Evolutionary conservation across 164 flowering plant species (phyloP).

Genomic region (Sextonia rubra): DNA sequence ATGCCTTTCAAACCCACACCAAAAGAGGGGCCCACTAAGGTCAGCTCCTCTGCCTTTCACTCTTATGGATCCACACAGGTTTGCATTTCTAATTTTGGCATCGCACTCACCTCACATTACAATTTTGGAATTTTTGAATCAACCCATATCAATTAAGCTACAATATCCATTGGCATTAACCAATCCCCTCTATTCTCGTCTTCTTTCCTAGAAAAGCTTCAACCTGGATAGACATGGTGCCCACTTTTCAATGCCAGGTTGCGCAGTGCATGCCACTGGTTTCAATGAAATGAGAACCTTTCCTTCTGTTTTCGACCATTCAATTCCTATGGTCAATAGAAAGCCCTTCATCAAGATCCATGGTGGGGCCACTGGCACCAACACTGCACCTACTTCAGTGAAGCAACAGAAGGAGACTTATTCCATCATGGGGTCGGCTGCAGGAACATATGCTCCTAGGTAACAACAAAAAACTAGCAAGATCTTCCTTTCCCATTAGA

Average conservation of each 20-base stretch:
- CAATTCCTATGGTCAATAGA: slow-evolving; percentile 33
- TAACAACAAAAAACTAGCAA: slow-evolving; percentile 9
- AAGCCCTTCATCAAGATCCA: slow-evolving; percentile 42
- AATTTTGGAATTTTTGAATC: not conserved
- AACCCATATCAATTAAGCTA: not conserved
- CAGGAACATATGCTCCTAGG: slow-evolving; percentile 44
- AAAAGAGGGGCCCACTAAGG: slow-evolving; percentile 44
- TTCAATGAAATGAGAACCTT: slow-evolving; percentile 30
- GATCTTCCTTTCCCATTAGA: too few species aligned
- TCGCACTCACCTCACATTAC: too few species aligned
- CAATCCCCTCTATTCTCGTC: not conserved
- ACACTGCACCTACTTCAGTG: slow-evolving; percentile 13
- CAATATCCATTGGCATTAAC: not conserved
- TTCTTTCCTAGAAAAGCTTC: slow-evolving; percentile 28
- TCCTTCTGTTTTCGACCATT: slow-evolving; percentile 33
- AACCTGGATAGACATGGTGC: slow-evolving; percentile 30
- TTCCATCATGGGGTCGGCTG: slow-evolving; percentile 23
- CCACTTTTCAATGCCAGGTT: slow-evolving; percentile 28
- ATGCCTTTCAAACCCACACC: slow-evolving; percentile 35
- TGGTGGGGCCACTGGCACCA: slow-evolving; percentile 30
- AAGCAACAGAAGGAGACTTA: slow-evolving; percentile 50
- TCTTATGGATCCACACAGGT: slow-evolving; percentile 40
- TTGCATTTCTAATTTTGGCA: not conserved
- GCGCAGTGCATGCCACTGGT: slow-evolving; percentile 31
- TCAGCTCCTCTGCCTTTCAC: slow-evolving; percentile 30